Percentiles rank a stretch among this genome's conserved stretches.
Conservation (phyloP, 2,329 filamentous ascomycete genomes). For the Sarocladium kiliense region DNA sequence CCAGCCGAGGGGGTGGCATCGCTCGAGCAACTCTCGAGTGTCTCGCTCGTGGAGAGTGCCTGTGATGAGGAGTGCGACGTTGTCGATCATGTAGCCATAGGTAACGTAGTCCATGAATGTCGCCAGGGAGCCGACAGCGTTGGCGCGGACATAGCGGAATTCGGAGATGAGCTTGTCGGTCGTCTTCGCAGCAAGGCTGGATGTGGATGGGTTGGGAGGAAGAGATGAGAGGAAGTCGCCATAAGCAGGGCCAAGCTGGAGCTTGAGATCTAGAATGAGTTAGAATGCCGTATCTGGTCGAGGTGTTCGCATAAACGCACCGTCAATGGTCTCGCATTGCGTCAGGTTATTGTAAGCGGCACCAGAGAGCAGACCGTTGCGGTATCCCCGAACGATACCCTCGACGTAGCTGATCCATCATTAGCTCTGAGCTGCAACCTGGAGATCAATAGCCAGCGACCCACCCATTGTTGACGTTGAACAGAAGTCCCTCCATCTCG, state of each 20-base stretch:
- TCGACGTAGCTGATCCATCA: slow-evolving; percentile 72
- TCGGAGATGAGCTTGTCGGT: slow-evolving; percentile 98
- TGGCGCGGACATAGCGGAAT: slow-evolving; percentile 92
- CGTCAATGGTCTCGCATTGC: slow-evolving; percentile 96
- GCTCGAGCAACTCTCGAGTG: slow-evolving; percentile 87
- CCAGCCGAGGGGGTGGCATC: slow-evolving; percentile 96
- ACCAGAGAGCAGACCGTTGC: slow-evolving; percentile 84
- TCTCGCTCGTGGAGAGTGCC: slow-evolving; percentile 96
- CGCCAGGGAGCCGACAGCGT: slow-evolving; percentile 83
- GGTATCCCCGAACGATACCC: slow-evolving; percentile 94
- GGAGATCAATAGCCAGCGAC: slow-evolving; percentile 21
- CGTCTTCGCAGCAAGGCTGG: slow-evolving; percentile 86
- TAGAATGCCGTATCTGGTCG: background rate
- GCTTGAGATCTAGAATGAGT: slow-evolving; percentile 72
- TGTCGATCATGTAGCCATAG: slow-evolving; percentile 99
- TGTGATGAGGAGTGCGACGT: slow-evolving; percentile 95
- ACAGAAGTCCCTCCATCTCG: slow-evolving; percentile 85
- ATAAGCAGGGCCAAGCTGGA: slow-evolving; percentile 93
- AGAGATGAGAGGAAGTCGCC: slow-evolving; percentile 94
- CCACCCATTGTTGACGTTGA: slow-evolving; percentile 91
- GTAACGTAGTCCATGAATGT: slow-evolving; percentile 98
- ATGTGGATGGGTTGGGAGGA: slow-evolving; percentile 94
- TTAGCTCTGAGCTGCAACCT: slow-evolving; percentile 19
- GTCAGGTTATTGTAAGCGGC: slow-evolving; percentile 93
- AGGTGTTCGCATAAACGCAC: slow-evolving; percentile 40